Conservation (phyloP, 106 monocot species). For the Iris macrosiphon region DNA sequence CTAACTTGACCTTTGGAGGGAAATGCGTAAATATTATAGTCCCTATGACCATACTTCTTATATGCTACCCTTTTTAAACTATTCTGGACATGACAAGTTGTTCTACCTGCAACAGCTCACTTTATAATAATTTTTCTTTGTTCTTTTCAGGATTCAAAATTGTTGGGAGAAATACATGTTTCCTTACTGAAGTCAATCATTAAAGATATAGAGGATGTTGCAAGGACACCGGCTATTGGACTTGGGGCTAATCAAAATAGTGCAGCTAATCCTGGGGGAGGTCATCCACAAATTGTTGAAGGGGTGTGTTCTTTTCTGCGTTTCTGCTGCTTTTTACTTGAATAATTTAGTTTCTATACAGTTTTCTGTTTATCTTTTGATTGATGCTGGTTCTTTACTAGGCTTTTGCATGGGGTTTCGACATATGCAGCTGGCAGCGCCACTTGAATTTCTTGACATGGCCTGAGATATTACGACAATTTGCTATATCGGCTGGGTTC, state of each 20-base stretch:
- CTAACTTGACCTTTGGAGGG: too few species aligned
- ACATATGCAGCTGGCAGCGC: slow-evolving; percentile 83
- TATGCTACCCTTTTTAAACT: neutral
- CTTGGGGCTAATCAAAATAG: slow-evolving; percentile 58
- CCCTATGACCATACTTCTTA: too few species aligned
- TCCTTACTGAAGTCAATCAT: slow-evolving; percentile 75
- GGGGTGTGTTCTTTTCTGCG: slow-evolving; percentile 42
- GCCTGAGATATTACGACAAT: slow-evolving; percentile 91
- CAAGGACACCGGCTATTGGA: slow-evolving; percentile 63
- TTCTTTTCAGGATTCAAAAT: slow-evolving; percentile 70
- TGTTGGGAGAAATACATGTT: slow-evolving; percentile 82
- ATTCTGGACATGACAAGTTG: neutral
- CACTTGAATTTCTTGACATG: slow-evolving; percentile 84
- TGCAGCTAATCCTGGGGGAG: slow-evolving; percentile 85
- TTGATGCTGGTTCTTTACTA: slow-evolving; percentile 15
- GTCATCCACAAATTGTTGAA: slow-evolving; percentile 89
- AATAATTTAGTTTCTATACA: neutral
- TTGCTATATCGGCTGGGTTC: slow-evolving; percentile 89
- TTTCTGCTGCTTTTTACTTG: neutral
- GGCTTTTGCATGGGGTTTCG: slow-evolving; percentile 98
- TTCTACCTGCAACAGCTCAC: neutral
- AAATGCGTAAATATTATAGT: too few species aligned
- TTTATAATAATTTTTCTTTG: slow-evolving; percentile 1
- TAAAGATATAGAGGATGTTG: slow-evolving; percentile 97
- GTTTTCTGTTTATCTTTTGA: neutral